These are phyloP conservation scores for Dactylellina haptotyla DNA, from an alignment of 2,329 filamentous ascomycete genomes.

Conservation along the genomic window DNA sequence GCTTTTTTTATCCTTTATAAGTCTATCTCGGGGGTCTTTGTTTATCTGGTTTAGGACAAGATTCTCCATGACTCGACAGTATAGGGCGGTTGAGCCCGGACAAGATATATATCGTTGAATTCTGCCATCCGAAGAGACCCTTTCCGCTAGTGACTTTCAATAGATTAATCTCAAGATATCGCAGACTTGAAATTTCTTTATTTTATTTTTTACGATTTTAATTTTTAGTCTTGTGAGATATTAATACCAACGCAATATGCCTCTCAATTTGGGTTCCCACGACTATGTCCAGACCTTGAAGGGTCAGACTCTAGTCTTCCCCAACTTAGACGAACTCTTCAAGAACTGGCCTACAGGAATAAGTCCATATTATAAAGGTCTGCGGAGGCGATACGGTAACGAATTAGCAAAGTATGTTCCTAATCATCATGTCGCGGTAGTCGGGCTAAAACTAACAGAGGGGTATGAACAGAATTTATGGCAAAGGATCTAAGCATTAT, in stretches of 20 bases:
- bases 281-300: conserved; percentile 55
- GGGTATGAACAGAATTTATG: conserved; percentile 11
- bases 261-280: conserved; percentile 38
- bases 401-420: not conserved
- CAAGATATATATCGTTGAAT: too few species aligned
- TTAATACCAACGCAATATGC: not conserved
- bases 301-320: conserved; percentile 52
- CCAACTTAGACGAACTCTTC: conserved; percentile 38
- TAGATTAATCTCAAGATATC: too few species aligned
- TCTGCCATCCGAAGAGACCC: too few species aligned
- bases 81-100: too few species aligned
- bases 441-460: not conserved
- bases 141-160: too few species aligned
- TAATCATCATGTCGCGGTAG: not conserved
- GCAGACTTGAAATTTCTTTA: too few species aligned
- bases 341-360: conserved; percentile 45
- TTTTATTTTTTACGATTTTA: too few species aligned
- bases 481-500: conserved; percentile 19
- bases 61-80: too few species aligned
- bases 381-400: not conserved
- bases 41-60: too few species aligned
- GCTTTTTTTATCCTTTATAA: too few species aligned
- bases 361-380: conserved; percentile 32
- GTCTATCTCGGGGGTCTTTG: too few species aligned
- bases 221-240: too few species aligned